Base-by-base conservation (phyloP, 371 early-diverging fungal species). In the Mucor racemosus region DNA sequence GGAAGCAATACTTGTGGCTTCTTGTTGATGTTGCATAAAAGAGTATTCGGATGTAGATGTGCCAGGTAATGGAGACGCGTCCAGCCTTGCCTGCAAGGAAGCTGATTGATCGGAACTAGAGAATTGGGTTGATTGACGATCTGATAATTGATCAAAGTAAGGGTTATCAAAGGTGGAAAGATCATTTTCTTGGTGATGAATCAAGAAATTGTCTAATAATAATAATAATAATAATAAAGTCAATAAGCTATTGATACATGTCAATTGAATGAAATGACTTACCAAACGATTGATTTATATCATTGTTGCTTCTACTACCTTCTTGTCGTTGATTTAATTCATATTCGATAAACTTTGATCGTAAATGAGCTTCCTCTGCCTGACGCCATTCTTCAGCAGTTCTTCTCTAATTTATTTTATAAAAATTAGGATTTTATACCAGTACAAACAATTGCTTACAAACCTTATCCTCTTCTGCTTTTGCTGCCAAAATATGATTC, bases 361-460 rank as follows among this genome's bases (percentile, higher is more conserved):
- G 74, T 58, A 70, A 60, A 34, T 66, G 61, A n/a, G 68, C 71
- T 58, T 73, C 66, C 42, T 76, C 74, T 11, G 62, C 66, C 42
- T 71, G 70, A 15, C 62, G 57, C 21, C 66, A 57, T 62, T 76
- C 71, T 46, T 76, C 76, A 40, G 76, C 71, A 15, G 76, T 58
- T 35, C 26, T 59, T 69, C 64, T 63, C 76, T 76, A 58, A 36
- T 15, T 40, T 11, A 54, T 10, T 21, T 53, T 5, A 21, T 14
- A 2, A 55, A 58, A 26, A n/a, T 7, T 34, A 41, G 42, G 0
- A 10, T 41, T 15, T 4, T 41, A 15, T 44, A 39, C 26, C 3
- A 26, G 3, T 40, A 53, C 4, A 55, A 46, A 46, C 46, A 17
- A 48, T 10, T 21, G 4, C 19, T 21, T 60, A 21, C 50, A 62